These are phyloP conservation scores for Epichloe elymi DNA, from an alignment of 2,329 filamentous ascomycete genomes.

Conservation along the genomic window DNA sequence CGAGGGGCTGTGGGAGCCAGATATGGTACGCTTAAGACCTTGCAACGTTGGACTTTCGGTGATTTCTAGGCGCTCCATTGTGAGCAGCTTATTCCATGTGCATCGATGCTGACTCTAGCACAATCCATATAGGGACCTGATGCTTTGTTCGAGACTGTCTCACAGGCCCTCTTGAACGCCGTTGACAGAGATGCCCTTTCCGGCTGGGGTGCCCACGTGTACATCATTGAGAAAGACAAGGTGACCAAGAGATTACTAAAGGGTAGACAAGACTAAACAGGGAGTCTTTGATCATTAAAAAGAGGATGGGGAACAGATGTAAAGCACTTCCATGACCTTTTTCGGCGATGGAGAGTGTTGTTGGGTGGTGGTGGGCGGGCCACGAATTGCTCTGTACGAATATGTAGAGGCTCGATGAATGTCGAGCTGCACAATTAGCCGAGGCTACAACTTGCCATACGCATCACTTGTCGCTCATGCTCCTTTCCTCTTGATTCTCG, in stretches of 20 bases:
- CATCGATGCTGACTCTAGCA: background rate
- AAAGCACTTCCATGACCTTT: background rate
- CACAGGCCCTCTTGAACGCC: slow-evolving; percentile 86
- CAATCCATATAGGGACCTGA: slow-evolving; percentile 56
- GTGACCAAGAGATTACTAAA: slow-evolving; percentile 97
- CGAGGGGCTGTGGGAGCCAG: slow-evolving; percentile 93
- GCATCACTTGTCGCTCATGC: background rate
- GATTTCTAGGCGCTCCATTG: background rate
- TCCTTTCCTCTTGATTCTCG: background rate
- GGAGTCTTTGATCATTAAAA: slow-evolving; percentile 6
- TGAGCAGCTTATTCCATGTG: no score
- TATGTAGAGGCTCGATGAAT: slow-evolving; percentile 9
- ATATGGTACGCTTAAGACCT: slow-evolving; percentile 54
- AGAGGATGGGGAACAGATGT: slow-evolving; percentile 2
- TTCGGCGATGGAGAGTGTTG: background rate
- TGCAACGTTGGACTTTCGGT: background rate
- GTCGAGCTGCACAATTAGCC: slow-evolving; percentile 1
- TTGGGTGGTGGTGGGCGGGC: background rate
- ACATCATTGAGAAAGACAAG: slow-evolving; percentile 99
- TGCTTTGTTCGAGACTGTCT: slow-evolving; percentile 96
- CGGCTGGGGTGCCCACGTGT: slow-evolving; percentile 96
- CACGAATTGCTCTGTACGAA: slow-evolving; percentile 6
- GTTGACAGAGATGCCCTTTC: slow-evolving; percentile 94
- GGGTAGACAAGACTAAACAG: slow-evolving; percentile 75
- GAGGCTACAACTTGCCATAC: background rate